Evolutionary conservation across 306 rosid genomes (phyloP).

Genomic region (Sesbania bispinosa): DNA sequence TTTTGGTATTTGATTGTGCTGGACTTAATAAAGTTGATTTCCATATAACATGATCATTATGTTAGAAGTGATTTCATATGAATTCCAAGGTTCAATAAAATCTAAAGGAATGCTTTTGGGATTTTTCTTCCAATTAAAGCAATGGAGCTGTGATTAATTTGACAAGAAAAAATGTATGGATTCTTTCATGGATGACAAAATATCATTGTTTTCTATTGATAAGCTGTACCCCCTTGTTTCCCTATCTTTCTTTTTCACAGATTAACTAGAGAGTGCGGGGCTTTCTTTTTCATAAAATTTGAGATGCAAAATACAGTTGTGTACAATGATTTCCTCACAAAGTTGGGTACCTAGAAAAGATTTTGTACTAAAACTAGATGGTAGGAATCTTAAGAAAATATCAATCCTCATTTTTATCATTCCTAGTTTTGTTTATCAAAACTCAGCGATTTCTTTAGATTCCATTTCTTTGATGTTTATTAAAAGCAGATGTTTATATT

Average conservation of each 20-base stretch:
- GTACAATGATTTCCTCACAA: neutral
- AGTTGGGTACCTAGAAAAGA: neutral
- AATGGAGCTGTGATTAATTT: neutral
- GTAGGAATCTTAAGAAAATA: neutral
- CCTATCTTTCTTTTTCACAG: neutral
- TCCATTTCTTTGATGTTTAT: conserved; percentile 19
- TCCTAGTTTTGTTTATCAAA: neutral
- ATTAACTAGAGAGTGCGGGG: neutral
- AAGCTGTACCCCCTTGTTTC: neutral
- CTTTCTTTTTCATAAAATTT: neutral
- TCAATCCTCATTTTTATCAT: neutral
- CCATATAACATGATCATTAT: neutral
- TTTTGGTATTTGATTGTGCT: conserved; percentile 18
- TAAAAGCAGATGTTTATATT: neutral
- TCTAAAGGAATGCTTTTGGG: neutral
- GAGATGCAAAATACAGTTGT: neutral
- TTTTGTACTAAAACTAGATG: neutral
- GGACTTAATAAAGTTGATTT: conserved; percentile 12
- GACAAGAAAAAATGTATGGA: neutral
- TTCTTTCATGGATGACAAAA: neutral
- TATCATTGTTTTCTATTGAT: neutral
- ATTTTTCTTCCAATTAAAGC: conserved; percentile 7
- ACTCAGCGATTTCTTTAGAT: neutral
- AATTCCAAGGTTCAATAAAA: conserved; percentile 3
- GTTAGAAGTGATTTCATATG: conserved; percentile 21